Conservation (phyloP, 768 basidiomycete genomes). For the Asterophora parasitica region DNA sequence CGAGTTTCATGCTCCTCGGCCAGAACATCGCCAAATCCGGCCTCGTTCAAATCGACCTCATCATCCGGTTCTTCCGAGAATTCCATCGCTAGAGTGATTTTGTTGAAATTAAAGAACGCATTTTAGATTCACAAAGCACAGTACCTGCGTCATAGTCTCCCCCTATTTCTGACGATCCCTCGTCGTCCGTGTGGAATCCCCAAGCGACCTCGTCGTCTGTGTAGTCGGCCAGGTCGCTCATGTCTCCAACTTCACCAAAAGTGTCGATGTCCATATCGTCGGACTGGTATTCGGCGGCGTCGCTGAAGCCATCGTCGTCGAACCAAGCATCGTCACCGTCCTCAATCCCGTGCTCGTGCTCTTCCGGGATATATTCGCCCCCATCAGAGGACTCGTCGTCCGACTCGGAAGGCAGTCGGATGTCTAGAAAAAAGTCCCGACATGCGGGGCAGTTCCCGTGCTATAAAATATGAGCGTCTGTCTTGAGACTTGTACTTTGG, state of each 20-base stretch:
- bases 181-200: conserved; percentile 43
- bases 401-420: conserved; percentile 44
- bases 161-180: conserved; percentile 29
- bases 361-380: conserved; percentile 58
- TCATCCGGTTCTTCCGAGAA: neutral
- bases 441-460: conserved; percentile 73
- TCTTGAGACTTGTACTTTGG: no score
- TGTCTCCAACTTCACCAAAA: conserved; percentile 18
- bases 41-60: no score
- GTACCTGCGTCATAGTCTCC: conserved; percentile 16
- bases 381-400: conserved; percentile 67
- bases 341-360: conserved; percentile 46
- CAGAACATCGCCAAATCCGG: no score
- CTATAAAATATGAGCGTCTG: conserved; percentile 29
- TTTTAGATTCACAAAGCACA: conserved; percentile 1
- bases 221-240: conserved; percentile 18
- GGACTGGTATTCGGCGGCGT: conserved; percentile 33
- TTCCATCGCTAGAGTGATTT: neutral
- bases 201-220: conserved; percentile 30
- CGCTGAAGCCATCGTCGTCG: conserved; percentile 39
- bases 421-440: conserved; percentile 52
- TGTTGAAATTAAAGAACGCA: neutral
- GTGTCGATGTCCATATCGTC: conserved; percentile 33
- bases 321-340: conserved; percentile 44
- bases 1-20: no score